phyloP scores from a whole-genome alignment of 345 rosid genomes.

The Kernera saxatilis region DNA sequence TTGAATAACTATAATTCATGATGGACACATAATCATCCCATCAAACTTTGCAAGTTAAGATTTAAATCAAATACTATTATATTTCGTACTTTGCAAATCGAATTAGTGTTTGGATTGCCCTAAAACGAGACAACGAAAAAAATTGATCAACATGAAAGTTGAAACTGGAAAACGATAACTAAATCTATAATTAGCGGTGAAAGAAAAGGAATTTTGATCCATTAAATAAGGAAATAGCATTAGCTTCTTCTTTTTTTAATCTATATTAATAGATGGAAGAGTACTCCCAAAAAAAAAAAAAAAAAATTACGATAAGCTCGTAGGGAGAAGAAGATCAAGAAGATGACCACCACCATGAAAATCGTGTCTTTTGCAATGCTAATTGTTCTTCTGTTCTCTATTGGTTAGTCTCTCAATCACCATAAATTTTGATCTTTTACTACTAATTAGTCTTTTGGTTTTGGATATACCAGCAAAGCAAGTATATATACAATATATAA shows the following conservation, averaged over 20 bases:
- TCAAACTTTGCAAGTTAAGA: too few species aligned
- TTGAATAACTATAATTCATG: too few species aligned
- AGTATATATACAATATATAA: too few species aligned
- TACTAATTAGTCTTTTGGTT: background rate
- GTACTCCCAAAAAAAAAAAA: background rate
- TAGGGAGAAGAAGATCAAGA: background rate
- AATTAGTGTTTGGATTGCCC: background rate
- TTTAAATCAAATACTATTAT: background rate
- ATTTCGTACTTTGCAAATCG: background rate
- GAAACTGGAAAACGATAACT: background rate
- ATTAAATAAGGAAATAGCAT: background rate
- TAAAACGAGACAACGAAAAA: too few species aligned
- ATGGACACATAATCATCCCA: too few species aligned
- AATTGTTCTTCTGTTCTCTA: background rate
- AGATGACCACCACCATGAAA: background rate
- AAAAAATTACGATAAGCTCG: background rate
- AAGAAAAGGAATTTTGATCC: background rate
- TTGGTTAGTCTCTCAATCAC: background rate
- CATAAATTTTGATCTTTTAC: background rate
- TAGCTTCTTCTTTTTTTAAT: background rate
- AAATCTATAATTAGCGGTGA: background rate
- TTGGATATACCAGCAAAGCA: background rate
- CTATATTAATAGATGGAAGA: background rate
- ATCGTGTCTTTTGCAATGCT: conserved; percentile 6
- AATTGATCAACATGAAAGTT: background rate